Conservation (phyloP, 73 alveolate genomes). For the Paramecium caudatum region DNA sequence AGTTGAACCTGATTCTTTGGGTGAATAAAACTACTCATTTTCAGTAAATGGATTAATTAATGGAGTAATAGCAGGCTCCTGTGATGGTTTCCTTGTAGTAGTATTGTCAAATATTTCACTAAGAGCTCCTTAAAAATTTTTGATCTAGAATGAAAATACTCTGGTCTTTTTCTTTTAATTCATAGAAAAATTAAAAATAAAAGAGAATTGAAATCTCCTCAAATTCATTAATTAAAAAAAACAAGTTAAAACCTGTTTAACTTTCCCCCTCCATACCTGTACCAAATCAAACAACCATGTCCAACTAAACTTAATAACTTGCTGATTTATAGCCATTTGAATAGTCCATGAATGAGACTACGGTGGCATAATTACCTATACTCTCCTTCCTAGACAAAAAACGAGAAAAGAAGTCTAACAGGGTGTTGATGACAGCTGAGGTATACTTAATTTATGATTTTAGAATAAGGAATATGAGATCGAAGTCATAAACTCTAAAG, state of each 20-base stretch:
- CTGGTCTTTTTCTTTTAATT: conserved; percentile 22
- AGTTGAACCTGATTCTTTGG: conserved; percentile 44
- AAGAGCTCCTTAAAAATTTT: background rate
- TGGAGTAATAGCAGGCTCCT: background rate
- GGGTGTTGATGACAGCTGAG: conserved; percentile 1
- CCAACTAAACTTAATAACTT: conserved; percentile 1
- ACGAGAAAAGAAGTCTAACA: background rate
- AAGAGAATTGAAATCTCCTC: background rate
- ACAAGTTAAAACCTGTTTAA: conserved; percentile 51
- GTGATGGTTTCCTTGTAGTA: background rate
- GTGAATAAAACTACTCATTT: background rate
- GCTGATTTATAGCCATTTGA: background rate
- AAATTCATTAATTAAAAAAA: conserved; percentile 29
- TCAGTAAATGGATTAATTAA: background rate
- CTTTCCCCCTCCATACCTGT: conserved; percentile 28
- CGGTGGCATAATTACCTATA: conserved; percentile 13
- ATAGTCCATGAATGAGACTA: background rate
- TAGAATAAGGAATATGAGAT: conserved; percentile 43
- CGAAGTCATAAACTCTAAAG: conserved; percentile 22
- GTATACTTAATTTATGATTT: background rate
- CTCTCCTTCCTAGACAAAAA: conserved; percentile 40
- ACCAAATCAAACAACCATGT: conserved; percentile 18
- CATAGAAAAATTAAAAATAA: background rate
- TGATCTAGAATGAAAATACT: background rate
- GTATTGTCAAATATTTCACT: conserved; percentile 3